Conservation (phyloP, 139 green algal genomes). For the Coelastrella sp. region DNA sequence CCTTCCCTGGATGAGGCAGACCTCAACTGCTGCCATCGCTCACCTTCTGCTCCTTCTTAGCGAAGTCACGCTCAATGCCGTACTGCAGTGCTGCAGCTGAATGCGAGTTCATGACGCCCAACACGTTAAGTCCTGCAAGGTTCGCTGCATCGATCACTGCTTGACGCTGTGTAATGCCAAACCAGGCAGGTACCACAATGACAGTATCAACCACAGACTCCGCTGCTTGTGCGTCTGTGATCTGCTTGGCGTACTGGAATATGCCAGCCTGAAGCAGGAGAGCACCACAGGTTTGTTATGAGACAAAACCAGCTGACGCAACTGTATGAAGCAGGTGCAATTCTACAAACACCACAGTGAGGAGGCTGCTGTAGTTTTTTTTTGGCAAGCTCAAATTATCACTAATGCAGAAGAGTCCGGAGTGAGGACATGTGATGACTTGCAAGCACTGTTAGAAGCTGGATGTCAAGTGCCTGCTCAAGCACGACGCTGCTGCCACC, state of each 20-base stretch:
- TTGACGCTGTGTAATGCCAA: conserved; percentile 85
- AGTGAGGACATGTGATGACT: no score
- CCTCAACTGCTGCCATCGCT: background rate
- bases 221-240: conserved; percentile 80
- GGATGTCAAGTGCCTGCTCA: no score
- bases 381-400: no score
- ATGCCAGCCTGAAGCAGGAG: conserved; percentile 85
- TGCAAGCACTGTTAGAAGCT: no score
- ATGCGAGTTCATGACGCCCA: conserved; percentile 91
- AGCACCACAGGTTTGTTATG: no score
- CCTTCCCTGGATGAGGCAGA: background rate
- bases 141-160: conserved; percentile 86
- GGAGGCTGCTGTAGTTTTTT: no score
- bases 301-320: no score
- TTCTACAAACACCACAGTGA: no score
- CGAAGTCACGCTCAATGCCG: conserved; percentile 95
- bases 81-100: conserved; percentile 96
- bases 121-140: conserved; percentile 86
- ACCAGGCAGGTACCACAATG: conserved; percentile 90
- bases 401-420: no score
- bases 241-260: conserved; percentile 87
- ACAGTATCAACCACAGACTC: conserved; percentile 84
- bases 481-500: no score
- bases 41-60: conserved; percentile 77
- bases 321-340: no score